These are phyloP conservation scores for Boletales sp. DNA, from an alignment of 768 basidiomycete species.

Conservation along the genomic window DNA sequence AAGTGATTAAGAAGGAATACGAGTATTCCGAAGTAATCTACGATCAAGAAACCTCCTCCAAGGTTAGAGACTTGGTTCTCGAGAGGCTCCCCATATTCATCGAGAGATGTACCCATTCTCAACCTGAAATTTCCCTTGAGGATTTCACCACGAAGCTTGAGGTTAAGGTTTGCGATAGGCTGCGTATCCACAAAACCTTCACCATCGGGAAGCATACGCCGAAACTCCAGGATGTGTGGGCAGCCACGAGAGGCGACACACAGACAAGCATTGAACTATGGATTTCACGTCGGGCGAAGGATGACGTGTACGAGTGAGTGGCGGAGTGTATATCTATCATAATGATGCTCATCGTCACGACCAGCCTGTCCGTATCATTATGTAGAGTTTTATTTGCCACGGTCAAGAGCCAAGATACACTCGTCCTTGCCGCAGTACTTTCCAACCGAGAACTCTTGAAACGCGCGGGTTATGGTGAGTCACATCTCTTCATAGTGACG, in stretches of 20 bases:
- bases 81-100: constrained; percentile 86
- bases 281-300: constrained; percentile 62
- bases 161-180: constrained; percentile 60
- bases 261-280: constrained; percentile 63
- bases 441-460: constrained; percentile 76
- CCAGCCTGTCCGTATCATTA: constrained; percentile 75
- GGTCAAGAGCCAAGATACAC: constrained; percentile 78
- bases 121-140: constrained; percentile 50
- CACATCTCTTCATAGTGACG: neutral
- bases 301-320: constrained; percentile 88
- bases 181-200: constrained; percentile 57
- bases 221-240: constrained; percentile 63
- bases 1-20: constrained; percentile 76
- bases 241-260: constrained; percentile 50
- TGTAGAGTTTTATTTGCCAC: constrained; percentile 72
- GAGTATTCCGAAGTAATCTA: constrained; percentile 48
- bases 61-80: constrained; percentile 59
- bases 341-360: neutral
- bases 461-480: constrained; percentile 71
- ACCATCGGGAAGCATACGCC: constrained; percentile 42
- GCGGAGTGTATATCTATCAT: neutral
- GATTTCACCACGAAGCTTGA: constrained; percentile 56
- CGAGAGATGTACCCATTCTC: constrained; percentile 72
- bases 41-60: constrained; percentile 41
- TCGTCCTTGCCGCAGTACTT: constrained; percentile 86